Conservation (phyloP, 2,329 filamentous ascomycete species). For the Myriosclerotinia curreyana region DNA sequence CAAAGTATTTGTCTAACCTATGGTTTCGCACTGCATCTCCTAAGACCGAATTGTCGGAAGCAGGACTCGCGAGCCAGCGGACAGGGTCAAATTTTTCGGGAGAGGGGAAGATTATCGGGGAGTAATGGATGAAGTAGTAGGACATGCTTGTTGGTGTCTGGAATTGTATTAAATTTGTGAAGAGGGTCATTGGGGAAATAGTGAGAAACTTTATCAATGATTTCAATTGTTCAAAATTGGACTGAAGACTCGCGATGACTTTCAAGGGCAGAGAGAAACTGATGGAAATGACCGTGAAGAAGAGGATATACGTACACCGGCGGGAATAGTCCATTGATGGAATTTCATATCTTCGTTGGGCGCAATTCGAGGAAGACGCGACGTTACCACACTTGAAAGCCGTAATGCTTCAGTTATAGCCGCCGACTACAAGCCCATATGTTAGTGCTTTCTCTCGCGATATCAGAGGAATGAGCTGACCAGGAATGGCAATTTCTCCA, state of each 20-base stretch:
- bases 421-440: neutral
- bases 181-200: neutral
- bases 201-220: neutral
- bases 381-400: constrained; percentile 25
- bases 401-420: constrained; percentile 13
- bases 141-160: constrained; percentile 21
- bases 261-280: neutral
- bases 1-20: constrained; percentile 11
- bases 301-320: constrained; percentile 28
- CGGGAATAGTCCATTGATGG: constrained; percentile 29
- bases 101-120: constrained; percentile 8
- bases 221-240: neutral
- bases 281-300: neutral
- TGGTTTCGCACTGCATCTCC: neutral
- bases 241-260: neutral
- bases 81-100: constrained; percentile 14
- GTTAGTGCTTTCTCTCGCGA: neutral
- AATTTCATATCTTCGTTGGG: constrained; percentile 30
- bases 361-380: constrained; percentile 36
- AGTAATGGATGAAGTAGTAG: constrained; percentile 15
- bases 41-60: neutral
- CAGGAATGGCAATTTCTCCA: constrained; percentile 13
- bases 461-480: neutral
- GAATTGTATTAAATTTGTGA: neutral
- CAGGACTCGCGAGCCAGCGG: constrained; percentile 7